These are phyloP conservation scores for Pyricularia sp. DNA, from an alignment of 2,329 filamentous ascomycete species.

Conservation along the genomic window DNA sequence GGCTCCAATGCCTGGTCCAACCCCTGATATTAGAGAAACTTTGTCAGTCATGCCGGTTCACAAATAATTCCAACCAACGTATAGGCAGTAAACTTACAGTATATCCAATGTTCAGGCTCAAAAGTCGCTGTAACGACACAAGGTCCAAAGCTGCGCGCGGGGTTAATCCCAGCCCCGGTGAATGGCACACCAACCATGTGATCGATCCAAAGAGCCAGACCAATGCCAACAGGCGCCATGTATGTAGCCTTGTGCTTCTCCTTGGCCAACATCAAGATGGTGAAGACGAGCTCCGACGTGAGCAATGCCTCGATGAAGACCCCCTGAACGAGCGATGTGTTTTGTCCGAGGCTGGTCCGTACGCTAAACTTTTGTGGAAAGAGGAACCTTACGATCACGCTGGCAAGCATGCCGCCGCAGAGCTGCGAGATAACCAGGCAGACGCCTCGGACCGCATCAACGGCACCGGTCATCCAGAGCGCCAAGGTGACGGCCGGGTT, in stretches of 20 bases:
- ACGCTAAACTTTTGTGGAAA: constrained; percentile 1
- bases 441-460: not conserved
- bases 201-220: constrained; percentile 44
- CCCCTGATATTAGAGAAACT: constrained; percentile 17
- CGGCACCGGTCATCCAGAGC: constrained; percentile 1
- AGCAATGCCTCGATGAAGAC: constrained; percentile 43
- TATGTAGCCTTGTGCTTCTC: constrained; percentile 52
- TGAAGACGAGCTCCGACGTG: constrained; percentile 38
- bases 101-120: constrained; percentile 35
- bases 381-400: not conserved
- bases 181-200: constrained; percentile 25
- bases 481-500: constrained; percentile 31
- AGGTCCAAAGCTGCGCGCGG: constrained; percentile 36
- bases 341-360: constrained; percentile 7
- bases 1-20: constrained; percentile 37
- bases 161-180: constrained; percentile 36
- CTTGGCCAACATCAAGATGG: constrained; percentile 45
- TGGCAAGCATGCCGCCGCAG: constrained; percentile 1
- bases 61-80: not conserved
- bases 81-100: constrained; percentile 18
- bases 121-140: constrained; percentile 28
- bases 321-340: constrained; percentile 30
- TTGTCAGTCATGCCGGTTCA: constrained; percentile 5
- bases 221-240: constrained; percentile 50
- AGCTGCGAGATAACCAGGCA: constrained; percentile 3